Conservation (phyloP, 257 asterid genomes). For the Penstemon davidsonii region DNA sequence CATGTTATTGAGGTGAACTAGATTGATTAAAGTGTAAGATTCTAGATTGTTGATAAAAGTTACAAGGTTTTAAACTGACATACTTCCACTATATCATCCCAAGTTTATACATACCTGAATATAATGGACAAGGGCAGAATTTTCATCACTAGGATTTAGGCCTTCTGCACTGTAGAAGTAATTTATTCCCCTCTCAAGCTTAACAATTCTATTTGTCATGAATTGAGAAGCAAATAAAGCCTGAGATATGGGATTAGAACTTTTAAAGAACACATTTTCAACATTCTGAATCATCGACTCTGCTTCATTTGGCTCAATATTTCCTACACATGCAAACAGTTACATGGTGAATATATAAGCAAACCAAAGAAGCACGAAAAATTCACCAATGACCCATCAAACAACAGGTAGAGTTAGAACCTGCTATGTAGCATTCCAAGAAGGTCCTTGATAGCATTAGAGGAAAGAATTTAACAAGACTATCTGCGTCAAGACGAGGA, state of each 20-base stretch:
- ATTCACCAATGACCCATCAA: constrained; percentile 16
- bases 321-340: constrained; percentile 53
- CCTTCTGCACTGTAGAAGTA: constrained; percentile 68
- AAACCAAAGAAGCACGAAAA: constrained; percentile 20
- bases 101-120: constrained; percentile 63
- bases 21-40: constrained; percentile 12
- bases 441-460: constrained; percentile 81
- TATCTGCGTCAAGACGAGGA: constrained; percentile 65
- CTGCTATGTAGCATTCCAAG: constrained; percentile 87
- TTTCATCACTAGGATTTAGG: constrained; percentile 89
- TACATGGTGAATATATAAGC: constrained; percentile 18
- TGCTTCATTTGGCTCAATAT: constrained; percentile 75
- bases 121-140: constrained; percentile 90
- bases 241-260: constrained; percentile 60
- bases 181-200: constrained; percentile 69
- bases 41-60: not conserved
- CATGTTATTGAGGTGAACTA: constrained; percentile 6
- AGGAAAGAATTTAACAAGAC: constrained; percentile 71
- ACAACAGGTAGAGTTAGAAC: constrained; percentile 37
- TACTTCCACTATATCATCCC: constrained; percentile 9
- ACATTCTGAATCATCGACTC: constrained; percentile 65
- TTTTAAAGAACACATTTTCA: constrained; percentile 75
- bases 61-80: constrained; percentile 2
- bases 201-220: constrained; percentile 74
- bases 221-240: constrained; percentile 83